A percentile compares a stretch with the other conserved stretches of the same genome.
Evolutionary conservation across 768 basidiomycete species (phyloP).

Genomic region (Leccinum boreale): DNA sequence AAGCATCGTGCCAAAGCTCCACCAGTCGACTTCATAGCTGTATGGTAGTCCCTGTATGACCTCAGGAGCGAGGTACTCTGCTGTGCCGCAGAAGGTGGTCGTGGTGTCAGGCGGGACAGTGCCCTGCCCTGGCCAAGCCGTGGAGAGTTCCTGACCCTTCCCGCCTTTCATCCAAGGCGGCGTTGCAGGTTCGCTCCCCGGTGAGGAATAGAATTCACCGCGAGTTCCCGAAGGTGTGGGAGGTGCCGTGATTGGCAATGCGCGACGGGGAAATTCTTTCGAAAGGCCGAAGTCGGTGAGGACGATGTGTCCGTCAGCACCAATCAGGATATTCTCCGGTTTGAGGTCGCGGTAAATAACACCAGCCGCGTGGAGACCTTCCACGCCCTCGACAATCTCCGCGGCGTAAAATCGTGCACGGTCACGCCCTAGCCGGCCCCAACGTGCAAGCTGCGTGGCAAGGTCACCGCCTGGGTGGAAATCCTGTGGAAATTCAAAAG

Average conservation of each 20-base stretch:
- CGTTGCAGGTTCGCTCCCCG: conserved; percentile 40
- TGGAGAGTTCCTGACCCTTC: conserved; percentile 47
- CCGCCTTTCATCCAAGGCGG: conserved; percentile 80
- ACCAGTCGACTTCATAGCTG: conserved; percentile 96
- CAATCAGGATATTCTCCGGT: conserved; percentile 95
- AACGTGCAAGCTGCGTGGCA: conserved; percentile 94
- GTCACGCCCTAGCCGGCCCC: conserved; percentile 91
- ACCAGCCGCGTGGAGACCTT: conserved; percentile 89
- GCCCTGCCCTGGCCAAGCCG: conserved; percentile 56
- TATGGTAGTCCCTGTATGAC: conserved; percentile 90
- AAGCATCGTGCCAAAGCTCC: conserved; percentile 97
- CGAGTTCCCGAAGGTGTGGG: conserved; percentile 54
- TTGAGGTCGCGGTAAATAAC: conserved; percentile 98
- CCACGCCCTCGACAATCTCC: conserved; percentile 95
- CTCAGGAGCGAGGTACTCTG: conserved; percentile 95
- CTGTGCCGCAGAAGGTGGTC: conserved; percentile 92
- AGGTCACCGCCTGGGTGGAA: conserved; percentile 96
- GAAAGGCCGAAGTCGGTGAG: conserved; percentile 96
- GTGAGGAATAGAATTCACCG: conserved; percentile 53
- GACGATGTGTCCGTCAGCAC: conserved; percentile 91
- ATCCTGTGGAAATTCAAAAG: conserved; percentile 48
- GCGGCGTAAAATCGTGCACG: conserved; percentile 96
- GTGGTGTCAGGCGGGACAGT: conserved; percentile 61
- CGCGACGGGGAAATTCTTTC: conserved; percentile 77
- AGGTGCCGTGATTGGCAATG: conserved; percentile 45